Percentiles rank a stretch among this genome's conserved stretches.
Conservation (phyloP, 2,329 filamentous ascomycete genomes). For the Exophiala dermatitidis region DNA sequence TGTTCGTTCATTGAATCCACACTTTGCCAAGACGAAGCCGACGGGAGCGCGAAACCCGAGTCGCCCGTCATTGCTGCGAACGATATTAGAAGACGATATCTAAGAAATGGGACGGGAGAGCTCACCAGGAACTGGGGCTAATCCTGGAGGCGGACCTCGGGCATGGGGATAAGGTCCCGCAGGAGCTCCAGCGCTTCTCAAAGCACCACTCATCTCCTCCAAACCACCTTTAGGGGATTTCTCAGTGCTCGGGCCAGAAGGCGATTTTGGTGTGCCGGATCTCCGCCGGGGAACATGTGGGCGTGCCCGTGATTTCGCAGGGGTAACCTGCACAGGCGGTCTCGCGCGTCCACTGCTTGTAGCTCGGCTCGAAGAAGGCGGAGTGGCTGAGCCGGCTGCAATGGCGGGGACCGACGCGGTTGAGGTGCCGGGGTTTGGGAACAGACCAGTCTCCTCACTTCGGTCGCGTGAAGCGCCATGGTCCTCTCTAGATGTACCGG, state of each 20-base stretch:
- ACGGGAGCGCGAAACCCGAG: conserved; percentile 21
- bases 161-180: neutral
- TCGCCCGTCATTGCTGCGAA: conserved; percentile 7
- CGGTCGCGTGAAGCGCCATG: neutral
- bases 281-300: conserved; percentile 17
- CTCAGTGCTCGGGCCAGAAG: conserved; percentile 2
- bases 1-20: conserved; percentile 17
- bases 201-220: neutral
- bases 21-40: conserved; percentile 26
- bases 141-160: conserved; percentile 10
- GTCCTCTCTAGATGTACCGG: neutral
- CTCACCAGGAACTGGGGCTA: conserved; percentile 13
- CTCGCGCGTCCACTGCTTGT: conserved; percentile 17
- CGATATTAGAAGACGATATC: conserved; percentile 1
- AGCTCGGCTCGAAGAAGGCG: conserved; percentile 15
- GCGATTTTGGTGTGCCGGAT: conserved; percentile 16
- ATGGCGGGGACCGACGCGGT: conserved; percentile 11
- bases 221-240: conserved; percentile 4
- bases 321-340: conserved; percentile 4
- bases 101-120: neutral
- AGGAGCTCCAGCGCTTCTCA: neutral
- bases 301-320: conserved; percentile 18
- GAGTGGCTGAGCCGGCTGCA: conserved; percentile 11
- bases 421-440: neutral
- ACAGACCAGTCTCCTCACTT: neutral